Evolutionary conservation across 108 stramenopile genomes (phyloP).

Genomic region (Epithemia pelagica): DNA sequence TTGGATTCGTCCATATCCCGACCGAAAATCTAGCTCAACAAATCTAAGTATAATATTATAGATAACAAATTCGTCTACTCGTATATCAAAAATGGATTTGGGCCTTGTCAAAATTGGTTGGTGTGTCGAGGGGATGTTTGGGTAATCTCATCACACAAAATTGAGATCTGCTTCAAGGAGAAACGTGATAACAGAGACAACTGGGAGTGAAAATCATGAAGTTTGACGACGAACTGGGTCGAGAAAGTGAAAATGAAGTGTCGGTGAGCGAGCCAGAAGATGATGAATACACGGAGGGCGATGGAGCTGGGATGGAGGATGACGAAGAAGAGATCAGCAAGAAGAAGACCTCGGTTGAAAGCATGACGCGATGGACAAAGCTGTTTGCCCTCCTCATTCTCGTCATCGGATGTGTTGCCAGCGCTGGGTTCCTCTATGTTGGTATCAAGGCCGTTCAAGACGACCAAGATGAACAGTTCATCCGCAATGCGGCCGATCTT

Average conservation of each 20-base stretch:
- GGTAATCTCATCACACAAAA: too few relatives aligned
- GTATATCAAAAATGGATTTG: too few relatives aligned
- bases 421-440: constrained; percentile 15
- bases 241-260: neutral
- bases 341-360: neutral
- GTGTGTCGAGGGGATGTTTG: too few relatives aligned
- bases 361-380: neutral
- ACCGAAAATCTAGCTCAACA: too few relatives aligned
- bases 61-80: too few relatives aligned
- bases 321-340: neutral
- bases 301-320: neutral
- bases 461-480: constrained; percentile 17
- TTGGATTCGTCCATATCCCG: too few relatives aligned
- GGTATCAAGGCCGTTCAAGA: constrained; percentile 7
- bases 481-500: constrained; percentile 16
- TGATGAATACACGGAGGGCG: neutral
- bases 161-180: too few relatives aligned
- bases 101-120: too few relatives aligned
- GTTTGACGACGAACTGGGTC: neutral
- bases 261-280: neutral
- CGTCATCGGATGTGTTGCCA: constrained; percentile 10
- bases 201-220: neutral
- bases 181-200: too few relatives aligned
- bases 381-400: constrained; percentile 11
- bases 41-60: too few relatives aligned